phyloP scores from a whole-genome alignment of 345 rosid genomes.

The Populus euphratica region DNA sequence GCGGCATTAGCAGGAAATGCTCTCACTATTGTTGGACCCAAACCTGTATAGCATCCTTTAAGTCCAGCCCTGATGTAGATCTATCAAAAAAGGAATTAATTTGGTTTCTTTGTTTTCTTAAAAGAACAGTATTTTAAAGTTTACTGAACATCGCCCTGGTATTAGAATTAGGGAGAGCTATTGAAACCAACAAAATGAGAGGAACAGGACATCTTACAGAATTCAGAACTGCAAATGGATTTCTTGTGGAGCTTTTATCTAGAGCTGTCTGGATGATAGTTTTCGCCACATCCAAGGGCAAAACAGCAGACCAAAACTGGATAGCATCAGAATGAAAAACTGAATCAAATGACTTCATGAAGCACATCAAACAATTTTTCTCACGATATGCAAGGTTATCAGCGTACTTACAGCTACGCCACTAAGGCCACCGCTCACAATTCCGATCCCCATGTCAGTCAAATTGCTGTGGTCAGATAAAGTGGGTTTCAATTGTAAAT shows the following conservation, averaged over 20 bases:
- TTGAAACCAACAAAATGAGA: neutral
- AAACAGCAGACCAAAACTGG: constrained; percentile 77
- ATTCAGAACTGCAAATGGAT: constrained; percentile 68
- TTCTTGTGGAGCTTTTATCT: constrained; percentile 50
- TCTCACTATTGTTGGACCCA: constrained; percentile 77
- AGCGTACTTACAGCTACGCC: constrained; percentile 80
- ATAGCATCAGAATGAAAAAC: constrained; percentile 10
- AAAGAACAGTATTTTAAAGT: neutral
- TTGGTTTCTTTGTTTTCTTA: neutral
- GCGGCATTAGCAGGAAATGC: constrained; percentile 98
- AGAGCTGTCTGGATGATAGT: constrained; percentile 83
- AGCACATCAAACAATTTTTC: neutral
- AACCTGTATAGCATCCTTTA: constrained; percentile 83
- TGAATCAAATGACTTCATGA: neutral
- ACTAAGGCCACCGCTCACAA: constrained; percentile 80
- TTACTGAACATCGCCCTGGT: neutral
- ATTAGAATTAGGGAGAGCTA: neutral
- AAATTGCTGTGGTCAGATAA: constrained; percentile 47
- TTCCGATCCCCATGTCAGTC: constrained; percentile 80
- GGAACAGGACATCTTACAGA: constrained; percentile 40
- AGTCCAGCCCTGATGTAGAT: constrained; percentile 70
- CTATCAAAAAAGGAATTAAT: constrained; percentile 31
- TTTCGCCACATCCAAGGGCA: constrained; percentile 89
- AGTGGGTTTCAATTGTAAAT: constrained; percentile 42
- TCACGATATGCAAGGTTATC: constrained; percentile 7